Conservation (phyloP, 176 grass and related monocot genomes). For the Juncus inflexus region DNA sequence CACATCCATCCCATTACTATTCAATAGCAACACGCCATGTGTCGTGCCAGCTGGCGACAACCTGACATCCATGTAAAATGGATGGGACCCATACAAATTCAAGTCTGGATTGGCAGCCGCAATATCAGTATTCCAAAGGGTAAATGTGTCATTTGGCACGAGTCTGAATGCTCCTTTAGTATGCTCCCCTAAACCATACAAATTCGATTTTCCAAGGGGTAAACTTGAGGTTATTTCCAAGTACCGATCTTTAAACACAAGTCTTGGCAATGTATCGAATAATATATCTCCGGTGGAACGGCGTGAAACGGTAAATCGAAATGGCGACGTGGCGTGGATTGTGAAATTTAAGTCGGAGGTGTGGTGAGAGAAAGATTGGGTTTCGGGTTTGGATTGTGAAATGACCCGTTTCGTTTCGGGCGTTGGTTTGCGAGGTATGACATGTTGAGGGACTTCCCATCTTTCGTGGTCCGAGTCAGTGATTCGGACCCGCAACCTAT, state of each 20-base stretch:
- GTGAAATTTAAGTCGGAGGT: conserved; percentile 52
- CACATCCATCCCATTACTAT: conserved; percentile 93
- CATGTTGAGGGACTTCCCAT: conserved; percentile 71
- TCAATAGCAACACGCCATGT: conserved; percentile 81
- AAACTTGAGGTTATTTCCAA: conserved; percentile 60
- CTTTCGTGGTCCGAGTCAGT: conserved; percentile 54
- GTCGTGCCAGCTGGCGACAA: conserved; percentile 21
- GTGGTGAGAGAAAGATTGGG: conserved; percentile 34
- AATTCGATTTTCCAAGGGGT: conserved; percentile 34
- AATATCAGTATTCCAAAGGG: conserved; percentile 80
- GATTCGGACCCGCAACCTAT: conserved; percentile 68
- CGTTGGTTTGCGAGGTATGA: conserved; percentile 44
- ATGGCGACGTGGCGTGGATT: conserved; percentile 39
- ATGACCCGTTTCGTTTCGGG: background rate
- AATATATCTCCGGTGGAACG: conserved; percentile 49
- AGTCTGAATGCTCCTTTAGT: conserved; percentile 67
- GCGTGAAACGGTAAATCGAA: conserved; percentile 49
- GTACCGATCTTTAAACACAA: conserved; percentile 76
- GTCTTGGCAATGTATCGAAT: conserved; percentile 30
- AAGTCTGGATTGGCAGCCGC: conserved; percentile 7
- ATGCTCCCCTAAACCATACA: conserved; percentile 86
- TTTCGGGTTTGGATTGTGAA: background rate
- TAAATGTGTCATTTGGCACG: conserved; percentile 50
- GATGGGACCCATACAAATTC: conserved; percentile 84
- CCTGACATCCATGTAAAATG: conserved; percentile 85